Evolutionary conservation across 306 rosid species (phyloP).

Genomic region (Corylus heterophylla): DNA sequence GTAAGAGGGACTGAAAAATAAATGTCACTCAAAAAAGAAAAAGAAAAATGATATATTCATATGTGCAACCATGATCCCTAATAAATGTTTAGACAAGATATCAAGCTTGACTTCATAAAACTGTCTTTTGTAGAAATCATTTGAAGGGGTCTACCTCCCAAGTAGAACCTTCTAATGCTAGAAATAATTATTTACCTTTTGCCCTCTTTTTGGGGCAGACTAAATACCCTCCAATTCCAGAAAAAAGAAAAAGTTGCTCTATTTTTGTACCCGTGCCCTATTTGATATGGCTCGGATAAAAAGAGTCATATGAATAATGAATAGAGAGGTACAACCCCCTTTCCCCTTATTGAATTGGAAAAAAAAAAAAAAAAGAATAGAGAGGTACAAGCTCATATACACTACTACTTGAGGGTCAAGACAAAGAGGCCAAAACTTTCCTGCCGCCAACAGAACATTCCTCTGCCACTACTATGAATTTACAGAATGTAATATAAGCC

Average conservation of each 20-base stretch:
- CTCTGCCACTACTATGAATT: neutral
- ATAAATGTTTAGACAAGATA: neutral
- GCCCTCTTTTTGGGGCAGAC: neutral
- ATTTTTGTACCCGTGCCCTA: neutral
- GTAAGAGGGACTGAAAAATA: too few relatives aligned
- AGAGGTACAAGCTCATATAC: neutral
- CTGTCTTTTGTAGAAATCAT: neutral
- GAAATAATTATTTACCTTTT: neutral
- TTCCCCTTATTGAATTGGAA: too few relatives aligned
- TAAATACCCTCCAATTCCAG: neutral
- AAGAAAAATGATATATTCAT: too few relatives aligned
- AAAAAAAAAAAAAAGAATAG: neutral
- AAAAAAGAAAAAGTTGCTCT: neutral
- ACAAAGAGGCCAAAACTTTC: constrained; percentile 8
- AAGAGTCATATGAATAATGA: neutral
- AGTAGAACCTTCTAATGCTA: neutral
- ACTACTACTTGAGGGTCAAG: neutral
- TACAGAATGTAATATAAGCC: neutral
- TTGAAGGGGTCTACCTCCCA: neutral
- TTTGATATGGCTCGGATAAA: neutral
- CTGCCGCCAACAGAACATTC: constrained; percentile 8
- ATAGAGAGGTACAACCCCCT: neutral
- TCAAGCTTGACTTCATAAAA: neutral
- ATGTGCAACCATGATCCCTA: neutral
- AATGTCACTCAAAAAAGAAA: too few relatives aligned